Base-by-base conservation (phyloP, 805 yeast species). In the Candida glaebosa region DNA sequence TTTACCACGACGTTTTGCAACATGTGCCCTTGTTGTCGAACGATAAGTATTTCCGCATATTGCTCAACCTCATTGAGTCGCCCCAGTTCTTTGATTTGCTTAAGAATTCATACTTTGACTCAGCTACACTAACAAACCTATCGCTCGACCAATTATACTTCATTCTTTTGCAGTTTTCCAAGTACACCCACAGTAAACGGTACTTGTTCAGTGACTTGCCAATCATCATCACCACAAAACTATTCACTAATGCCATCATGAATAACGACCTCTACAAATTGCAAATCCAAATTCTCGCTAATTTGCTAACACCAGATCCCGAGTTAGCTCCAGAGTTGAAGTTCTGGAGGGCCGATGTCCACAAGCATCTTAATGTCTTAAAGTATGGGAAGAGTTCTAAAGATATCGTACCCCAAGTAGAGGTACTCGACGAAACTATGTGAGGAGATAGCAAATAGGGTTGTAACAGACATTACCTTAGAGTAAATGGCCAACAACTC, bases 201-300 rank as follows among this genome's bases (percentile, higher is more conserved):
- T 58, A 51, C 41, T 39, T 65, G 15, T 49, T 63, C 22, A 47
- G 46, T 22, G 40, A 52, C 14, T 39, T 60, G 14, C 69, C 68
- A 2, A 52, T 44, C 20, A 45, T 60, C 1, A 43, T 64, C 12
- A 46, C 50, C 19, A 50, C 53, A 12, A 51, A 50, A 37, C 39
- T 65, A 6, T 32, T 55, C n/a, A 46, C 49, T 9, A 39, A 48
- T 2, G 43, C 49, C 9, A 44, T 59, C 10, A 36, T 36, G 12
- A 56, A 55, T 40, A 40, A 42, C 18, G 60, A 60, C 18, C 39
- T 65, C 10, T 63, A 58, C 57, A 45, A 46, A 16, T 44, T 53
- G 34, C 62, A 60, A 42, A 31, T 47, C 14, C 47, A 49, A 16
- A 48, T 54, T 9, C 46, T 64, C 31, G 52, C 52, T 17, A 60